These are phyloP conservation scores for Mycosphaerelloides madeirae DNA, from an alignment of 2,329 filamentous ascomycete genomes.

Conservation along the genomic window DNA sequence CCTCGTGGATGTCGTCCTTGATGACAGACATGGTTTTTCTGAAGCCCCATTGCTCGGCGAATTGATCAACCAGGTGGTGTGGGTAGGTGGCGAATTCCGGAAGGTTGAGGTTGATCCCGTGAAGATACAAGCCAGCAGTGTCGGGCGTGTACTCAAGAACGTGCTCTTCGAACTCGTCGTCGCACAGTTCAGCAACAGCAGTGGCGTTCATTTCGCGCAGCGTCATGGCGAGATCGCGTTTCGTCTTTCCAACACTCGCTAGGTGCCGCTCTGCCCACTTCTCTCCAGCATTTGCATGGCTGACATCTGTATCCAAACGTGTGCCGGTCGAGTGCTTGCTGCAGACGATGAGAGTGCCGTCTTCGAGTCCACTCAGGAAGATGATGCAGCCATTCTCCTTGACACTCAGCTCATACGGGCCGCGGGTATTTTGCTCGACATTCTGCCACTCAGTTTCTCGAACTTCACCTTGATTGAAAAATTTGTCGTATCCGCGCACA, in stretches of 20 bases:
- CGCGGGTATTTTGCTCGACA: slow-evolving; percentile 69
- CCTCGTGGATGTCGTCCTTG: slow-evolving; percentile 67
- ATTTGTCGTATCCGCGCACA: slow-evolving; percentile 93
- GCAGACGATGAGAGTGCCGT: slow-evolving; percentile 88
- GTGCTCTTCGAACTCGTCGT: slow-evolving; percentile 94
- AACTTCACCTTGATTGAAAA: slow-evolving; percentile 91
- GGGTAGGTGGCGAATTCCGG: slow-evolving; percentile 86
- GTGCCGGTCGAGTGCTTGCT: slow-evolving; percentile 95
- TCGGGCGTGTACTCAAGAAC: slow-evolving; percentile 83
- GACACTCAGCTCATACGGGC: slow-evolving; percentile 90
- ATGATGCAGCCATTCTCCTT: slow-evolving; percentile 99
- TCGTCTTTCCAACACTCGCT: slow-evolving; percentile 68
- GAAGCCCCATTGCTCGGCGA: slow-evolving; percentile 91
- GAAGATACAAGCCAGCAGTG: slow-evolving; percentile 83
- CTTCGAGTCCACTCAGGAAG: slow-evolving; percentile 86
- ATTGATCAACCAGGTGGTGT: slow-evolving; percentile 74
- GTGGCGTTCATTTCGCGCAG: slow-evolving; percentile 81
- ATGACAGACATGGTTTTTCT: slow-evolving; percentile 77
- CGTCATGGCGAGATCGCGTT: slow-evolving; percentile 69
- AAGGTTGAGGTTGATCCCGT: slow-evolving; percentile 94
- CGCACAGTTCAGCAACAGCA: slow-evolving; percentile 91
- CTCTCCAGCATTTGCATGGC: slow-evolving; percentile 82
- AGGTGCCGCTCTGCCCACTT: slow-evolving; percentile 77
- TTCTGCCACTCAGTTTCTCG: slow-evolving; percentile 75
- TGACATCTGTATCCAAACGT: slow-evolving; percentile 64